A percentile compares a stretch with the other conserved stretches of the same genome.
phyloP scores from a whole-genome alignment of 179 eudicot species.

The Silene noctiflora region DNA sequence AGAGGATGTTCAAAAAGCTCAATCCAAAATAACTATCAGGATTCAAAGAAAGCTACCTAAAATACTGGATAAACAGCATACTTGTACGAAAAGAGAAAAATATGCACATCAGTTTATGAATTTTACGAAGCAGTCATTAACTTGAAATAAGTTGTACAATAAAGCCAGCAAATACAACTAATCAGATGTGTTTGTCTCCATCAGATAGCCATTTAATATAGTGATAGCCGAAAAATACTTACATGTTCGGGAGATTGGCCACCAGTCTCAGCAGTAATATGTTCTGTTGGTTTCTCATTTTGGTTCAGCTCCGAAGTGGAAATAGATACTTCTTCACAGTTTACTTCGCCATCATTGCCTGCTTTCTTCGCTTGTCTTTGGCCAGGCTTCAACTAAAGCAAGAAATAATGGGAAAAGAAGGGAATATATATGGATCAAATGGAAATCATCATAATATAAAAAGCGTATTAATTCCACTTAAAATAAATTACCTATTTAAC shows the following conservation, averaged over 20 bases:
- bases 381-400: conserved; percentile 53
- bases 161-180: not conserved
- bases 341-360: conserved; percentile 58
- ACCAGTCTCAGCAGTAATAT: conserved; percentile 43
- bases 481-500: not conserved
- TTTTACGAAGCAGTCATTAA: not conserved
- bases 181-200: not conserved
- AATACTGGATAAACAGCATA: not conserved
- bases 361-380: conserved; percentile 59
- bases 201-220: not conserved
- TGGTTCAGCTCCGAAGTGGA: conserved; percentile 52
- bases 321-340: conserved; percentile 54
- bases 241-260: conserved; percentile 53
- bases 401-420: conserved; percentile 2
- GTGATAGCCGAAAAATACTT: conserved; percentile 28
- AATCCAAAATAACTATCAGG: not conserved
- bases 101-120: conserved; percentile 3
- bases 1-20: not conserved
- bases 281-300: conserved; percentile 54
- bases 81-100: not conserved
- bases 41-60: not conserved
- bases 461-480: not conserved
- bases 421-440: not conserved
- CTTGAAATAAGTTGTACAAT: not conserved
- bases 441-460: not conserved